Conservation (phyloP, 164 flowering plant genomes). For the Litsea cubeba region DNA sequence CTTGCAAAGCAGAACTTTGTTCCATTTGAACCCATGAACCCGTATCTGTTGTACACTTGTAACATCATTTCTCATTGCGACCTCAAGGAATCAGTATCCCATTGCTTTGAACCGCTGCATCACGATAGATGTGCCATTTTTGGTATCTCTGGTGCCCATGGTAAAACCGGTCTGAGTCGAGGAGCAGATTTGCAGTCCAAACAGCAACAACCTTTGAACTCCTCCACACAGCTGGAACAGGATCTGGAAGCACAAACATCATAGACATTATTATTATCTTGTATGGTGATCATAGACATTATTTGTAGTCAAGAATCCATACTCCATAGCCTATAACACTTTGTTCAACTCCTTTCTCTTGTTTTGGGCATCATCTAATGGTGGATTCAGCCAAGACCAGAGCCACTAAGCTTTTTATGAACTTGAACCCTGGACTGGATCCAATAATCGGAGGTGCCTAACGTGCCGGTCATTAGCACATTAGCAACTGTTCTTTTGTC, state of each 20-base stretch:
- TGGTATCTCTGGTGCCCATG: constrained; percentile 63
- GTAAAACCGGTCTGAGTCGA: constrained; percentile 67
- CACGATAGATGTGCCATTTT: constrained; percentile 83
- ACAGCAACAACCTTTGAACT: constrained; percentile 71
- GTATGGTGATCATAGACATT: too few relatives aligned
- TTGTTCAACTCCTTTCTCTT: too few relatives aligned
- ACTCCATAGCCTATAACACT: too few relatives aligned
- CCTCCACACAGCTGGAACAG: constrained; percentile 47
- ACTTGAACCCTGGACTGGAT: too few relatives aligned
- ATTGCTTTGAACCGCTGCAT: constrained; percentile 23
- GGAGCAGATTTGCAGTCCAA: constrained; percentile 57
- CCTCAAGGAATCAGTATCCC: neutral
- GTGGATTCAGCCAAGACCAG: too few relatives aligned
- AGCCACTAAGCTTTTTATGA: too few relatives aligned
- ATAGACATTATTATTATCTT: too few relatives aligned
- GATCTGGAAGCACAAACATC: constrained; percentile 37
- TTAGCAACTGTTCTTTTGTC: too few relatives aligned
- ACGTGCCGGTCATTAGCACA: too few relatives aligned
- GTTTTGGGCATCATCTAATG: too few relatives aligned
- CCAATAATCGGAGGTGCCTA: too few relatives aligned
- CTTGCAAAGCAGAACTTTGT: neutral
- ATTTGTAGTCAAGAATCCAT: too few relatives aligned
- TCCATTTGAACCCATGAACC: neutral
- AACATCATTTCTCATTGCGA: neutral
- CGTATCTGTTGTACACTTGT: neutral